These are phyloP conservation scores for Crithidia acanthocephali DNA, from an alignment of 208 protist species.

Conservation along the genomic window DNA sequence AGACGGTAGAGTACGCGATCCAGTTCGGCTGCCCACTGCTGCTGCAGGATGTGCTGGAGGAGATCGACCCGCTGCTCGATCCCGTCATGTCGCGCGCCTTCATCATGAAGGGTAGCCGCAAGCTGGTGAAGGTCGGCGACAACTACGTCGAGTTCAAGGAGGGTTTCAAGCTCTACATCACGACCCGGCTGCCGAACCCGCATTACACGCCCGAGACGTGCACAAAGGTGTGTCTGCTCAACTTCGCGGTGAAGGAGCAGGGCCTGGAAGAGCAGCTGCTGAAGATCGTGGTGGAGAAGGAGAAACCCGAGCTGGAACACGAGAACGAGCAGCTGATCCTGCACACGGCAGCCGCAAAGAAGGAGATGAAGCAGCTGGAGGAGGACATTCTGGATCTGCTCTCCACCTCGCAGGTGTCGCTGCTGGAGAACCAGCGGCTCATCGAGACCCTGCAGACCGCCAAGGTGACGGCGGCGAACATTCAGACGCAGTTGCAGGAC, in stretches of 20 bases:
- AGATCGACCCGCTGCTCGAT: constrained; percentile 98
- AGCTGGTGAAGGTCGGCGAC: constrained; percentile 97
- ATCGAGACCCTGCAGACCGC: constrained; percentile 98
- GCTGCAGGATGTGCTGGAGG: constrained; percentile 97
- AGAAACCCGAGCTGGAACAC: constrained; percentile 98
- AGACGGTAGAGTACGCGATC: constrained; percentile 97
- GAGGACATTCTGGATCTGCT: constrained; percentile 97
- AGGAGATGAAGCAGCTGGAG: constrained; percentile 97
- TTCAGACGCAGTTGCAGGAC: constrained; percentile 93
- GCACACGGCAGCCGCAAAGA: constrained; percentile 93
- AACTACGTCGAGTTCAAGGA: constrained; percentile 98
- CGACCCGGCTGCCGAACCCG: constrained; percentile 97
- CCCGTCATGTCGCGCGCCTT: constrained; percentile 96
- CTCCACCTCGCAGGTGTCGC: constrained; percentile 89
- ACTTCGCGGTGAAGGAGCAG: constrained; percentile 98
- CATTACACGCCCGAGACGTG: constrained; percentile 98
- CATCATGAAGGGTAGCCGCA: constrained; percentile 91
- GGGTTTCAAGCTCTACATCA: constrained; percentile 98
- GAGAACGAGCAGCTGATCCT: constrained; percentile 98
- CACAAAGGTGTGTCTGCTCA: constrained; percentile 97
- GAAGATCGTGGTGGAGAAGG: constrained; percentile 97
- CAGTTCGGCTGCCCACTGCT: constrained; percentile 97
- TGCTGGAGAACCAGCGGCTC: constrained; percentile 98
- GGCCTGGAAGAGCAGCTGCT: constrained; percentile 99
- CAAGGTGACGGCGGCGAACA: constrained; percentile 96